Evolutionary conservation across 2,329 filamentous ascomycete genomes (phyloP).

Genomic region (Graphium sp.): DNA sequence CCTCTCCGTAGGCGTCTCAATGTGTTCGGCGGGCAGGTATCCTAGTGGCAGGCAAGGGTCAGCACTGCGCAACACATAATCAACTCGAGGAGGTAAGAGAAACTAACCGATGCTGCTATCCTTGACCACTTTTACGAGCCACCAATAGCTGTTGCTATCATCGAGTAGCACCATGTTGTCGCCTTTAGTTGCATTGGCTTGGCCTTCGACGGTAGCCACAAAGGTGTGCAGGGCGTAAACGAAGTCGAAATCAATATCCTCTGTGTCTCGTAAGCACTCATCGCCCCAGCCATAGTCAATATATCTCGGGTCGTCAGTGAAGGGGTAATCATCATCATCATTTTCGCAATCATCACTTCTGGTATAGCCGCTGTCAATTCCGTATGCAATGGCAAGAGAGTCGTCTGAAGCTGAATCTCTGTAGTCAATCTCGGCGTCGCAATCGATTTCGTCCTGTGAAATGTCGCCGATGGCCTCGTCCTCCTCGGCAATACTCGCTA

Average conservation of each 20-base stretch:
- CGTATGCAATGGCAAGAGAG: too few species aligned
- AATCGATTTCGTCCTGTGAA: too few species aligned
- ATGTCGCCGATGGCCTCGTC: too few species aligned
- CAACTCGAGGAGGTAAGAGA: background rate
- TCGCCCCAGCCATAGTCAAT: constrained; percentile 58
- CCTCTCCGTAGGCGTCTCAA: constrained; percentile 92
- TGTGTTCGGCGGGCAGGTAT: constrained; percentile 92
- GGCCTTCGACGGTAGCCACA: constrained; percentile 91
- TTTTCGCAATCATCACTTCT: constrained; percentile 10
- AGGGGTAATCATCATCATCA: constrained; percentile 47
- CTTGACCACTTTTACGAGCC: constrained; percentile 92
- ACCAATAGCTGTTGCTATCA: constrained; percentile 99
- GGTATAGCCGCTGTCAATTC: too few species aligned
- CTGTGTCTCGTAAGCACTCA: constrained; percentile 80
- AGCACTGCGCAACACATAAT: constrained; percentile 2
- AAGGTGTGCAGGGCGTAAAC: constrained; percentile 97
- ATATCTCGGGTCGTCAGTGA: constrained; percentile 38
- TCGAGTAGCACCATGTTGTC: constrained; percentile 98
- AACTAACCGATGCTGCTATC: constrained; percentile 74
- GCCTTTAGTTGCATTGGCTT: constrained; percentile 95
- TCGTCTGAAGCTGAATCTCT: too few species aligned
- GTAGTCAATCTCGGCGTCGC: too few species aligned
- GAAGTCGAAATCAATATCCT: constrained; percentile 99
- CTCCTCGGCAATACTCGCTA: too few species aligned
- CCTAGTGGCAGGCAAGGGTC: constrained; percentile 31